phyloP scores from a whole-genome alignment of 2,329 filamentous ascomycete genomes.

The Escovopsis sp. region DNA sequence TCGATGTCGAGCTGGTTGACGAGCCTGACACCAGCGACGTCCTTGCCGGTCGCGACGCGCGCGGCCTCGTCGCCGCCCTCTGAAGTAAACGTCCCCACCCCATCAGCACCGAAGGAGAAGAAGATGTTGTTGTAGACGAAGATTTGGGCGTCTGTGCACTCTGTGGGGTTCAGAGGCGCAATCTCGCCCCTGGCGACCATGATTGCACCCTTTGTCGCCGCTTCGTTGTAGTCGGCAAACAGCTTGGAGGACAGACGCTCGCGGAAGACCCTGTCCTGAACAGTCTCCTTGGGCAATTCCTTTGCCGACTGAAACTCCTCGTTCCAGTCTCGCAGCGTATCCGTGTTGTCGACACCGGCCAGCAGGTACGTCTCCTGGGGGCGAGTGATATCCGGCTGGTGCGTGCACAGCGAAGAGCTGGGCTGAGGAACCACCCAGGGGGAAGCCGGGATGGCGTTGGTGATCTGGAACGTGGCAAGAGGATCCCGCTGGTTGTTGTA shows the following conservation, averaged over 20 bases:
- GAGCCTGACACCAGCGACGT: slow-evolving; percentile 82
- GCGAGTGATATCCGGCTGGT: slow-evolving; percentile 71
- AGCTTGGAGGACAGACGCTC: slow-evolving; percentile 90
- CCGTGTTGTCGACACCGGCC: slow-evolving; percentile 80
- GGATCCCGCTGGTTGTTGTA: slow-evolving; percentile 77
- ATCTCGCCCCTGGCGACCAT: slow-evolving; percentile 88
- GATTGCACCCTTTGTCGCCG: slow-evolving; percentile 80
- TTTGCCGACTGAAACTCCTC: slow-evolving; percentile 96
- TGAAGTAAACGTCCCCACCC: slow-evolving; percentile 89
- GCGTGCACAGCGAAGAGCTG: slow-evolving; percentile 48
- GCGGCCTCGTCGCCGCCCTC: slow-evolving; percentile 96
- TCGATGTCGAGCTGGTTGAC: slow-evolving; percentile 97
- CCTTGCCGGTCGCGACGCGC: slow-evolving; percentile 88
- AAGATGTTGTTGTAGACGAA: slow-evolving; percentile 99
- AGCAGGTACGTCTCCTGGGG: slow-evolving; percentile 89
- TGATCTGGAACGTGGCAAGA: slow-evolving; percentile 85
- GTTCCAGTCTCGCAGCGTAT: slow-evolving; percentile 95
- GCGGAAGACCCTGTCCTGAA: slow-evolving; percentile 91
- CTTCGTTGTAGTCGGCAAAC: slow-evolving; percentile 95
- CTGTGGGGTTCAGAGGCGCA: slow-evolving; percentile 85
- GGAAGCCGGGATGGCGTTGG: slow-evolving; percentile 80
- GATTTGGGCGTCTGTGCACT: slow-evolving; percentile 84
- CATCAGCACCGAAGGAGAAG: slow-evolving; percentile 95
- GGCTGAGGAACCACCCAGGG: slow-evolving; percentile 77
- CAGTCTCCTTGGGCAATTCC: slow-evolving; percentile 82